Conservation (phyloP, 148 eudicot genomes). For the Oxyria digyna region DNA sequence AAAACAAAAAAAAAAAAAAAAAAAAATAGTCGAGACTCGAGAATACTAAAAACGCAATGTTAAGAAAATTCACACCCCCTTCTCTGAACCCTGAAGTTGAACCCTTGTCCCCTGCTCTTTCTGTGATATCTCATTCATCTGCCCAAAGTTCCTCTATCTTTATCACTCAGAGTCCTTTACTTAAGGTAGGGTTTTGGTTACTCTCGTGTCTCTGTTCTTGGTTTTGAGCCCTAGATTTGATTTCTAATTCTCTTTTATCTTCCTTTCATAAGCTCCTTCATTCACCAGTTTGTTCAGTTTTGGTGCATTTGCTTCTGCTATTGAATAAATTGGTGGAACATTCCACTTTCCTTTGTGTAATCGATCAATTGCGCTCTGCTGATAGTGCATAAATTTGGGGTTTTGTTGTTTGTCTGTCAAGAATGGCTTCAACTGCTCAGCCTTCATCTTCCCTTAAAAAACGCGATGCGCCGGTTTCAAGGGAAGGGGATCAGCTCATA, state of each 20-base stretch:
- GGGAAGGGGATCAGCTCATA: constrained; percentile 71
- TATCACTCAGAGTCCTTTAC: too few species aligned
- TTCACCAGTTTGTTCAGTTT: not conserved
- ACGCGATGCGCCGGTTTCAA: constrained; percentile 30
- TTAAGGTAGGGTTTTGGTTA: too few species aligned
- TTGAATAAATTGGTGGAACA: not conserved
- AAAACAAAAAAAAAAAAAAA: too few species aligned
- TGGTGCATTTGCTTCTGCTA: not conserved
- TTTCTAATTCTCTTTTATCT: too few species aligned
- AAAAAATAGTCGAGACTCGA: too few species aligned
- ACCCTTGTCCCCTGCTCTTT: too few species aligned
- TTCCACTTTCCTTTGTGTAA: not conserved
- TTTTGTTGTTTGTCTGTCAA: not conserved
- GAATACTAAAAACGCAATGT: too few species aligned
- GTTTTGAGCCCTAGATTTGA: too few species aligned
- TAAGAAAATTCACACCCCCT: too few species aligned
- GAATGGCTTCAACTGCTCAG: constrained; percentile 56
- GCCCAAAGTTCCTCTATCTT: too few species aligned
- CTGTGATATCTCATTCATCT: too few species aligned
- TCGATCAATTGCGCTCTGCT: not conserved
- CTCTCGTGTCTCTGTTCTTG: too few species aligned
- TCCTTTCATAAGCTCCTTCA: not conserved
- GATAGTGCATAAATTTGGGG: not conserved
- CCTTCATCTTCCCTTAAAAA: constrained; percentile 43
- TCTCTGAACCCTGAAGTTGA: not conserved